Conservation (phyloP, 306 rosid species). For the Pyrus bretschneideri region DNA sequence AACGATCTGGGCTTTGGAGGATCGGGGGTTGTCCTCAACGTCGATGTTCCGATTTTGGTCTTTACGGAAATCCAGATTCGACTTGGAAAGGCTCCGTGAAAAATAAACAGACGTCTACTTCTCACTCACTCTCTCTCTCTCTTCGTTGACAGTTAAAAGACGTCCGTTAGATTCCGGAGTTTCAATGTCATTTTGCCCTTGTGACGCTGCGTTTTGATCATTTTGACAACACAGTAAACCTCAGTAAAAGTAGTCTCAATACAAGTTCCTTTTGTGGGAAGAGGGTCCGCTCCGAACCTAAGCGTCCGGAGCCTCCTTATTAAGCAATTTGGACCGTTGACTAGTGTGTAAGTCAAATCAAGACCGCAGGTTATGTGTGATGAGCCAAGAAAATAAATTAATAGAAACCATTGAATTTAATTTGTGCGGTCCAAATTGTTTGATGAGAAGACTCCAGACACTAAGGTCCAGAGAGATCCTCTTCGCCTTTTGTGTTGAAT, state of each 20-base stretch:
- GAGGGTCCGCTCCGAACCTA: no score
- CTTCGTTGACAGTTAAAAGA: not conserved
- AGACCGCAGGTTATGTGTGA: fast-evolving
- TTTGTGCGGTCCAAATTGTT: no score
- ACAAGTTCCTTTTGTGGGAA: not conserved
- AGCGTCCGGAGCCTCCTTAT: no score
- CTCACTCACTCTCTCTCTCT: no score
- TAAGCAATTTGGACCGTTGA: fast-evolving
- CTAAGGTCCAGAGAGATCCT: no score
- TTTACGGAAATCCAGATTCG: not conserved
- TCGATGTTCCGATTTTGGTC: not conserved
- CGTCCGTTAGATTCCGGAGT: not conserved
- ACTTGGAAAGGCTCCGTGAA: not conserved
- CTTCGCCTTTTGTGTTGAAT: not conserved
- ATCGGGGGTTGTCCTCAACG: not conserved
- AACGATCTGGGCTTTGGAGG: not conserved
- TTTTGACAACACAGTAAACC: no score
- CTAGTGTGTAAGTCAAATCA: no score
- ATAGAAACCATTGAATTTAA: no score
- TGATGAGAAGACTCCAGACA: no score
- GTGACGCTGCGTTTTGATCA: not conserved
- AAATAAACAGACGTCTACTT: not conserved
- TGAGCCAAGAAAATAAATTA: no score
- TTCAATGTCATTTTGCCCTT: not conserved
- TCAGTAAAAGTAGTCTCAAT: not conserved